Conservation (phyloP, 176 grass and related monocot species). For the Phoenix roebelenii region DNA sequence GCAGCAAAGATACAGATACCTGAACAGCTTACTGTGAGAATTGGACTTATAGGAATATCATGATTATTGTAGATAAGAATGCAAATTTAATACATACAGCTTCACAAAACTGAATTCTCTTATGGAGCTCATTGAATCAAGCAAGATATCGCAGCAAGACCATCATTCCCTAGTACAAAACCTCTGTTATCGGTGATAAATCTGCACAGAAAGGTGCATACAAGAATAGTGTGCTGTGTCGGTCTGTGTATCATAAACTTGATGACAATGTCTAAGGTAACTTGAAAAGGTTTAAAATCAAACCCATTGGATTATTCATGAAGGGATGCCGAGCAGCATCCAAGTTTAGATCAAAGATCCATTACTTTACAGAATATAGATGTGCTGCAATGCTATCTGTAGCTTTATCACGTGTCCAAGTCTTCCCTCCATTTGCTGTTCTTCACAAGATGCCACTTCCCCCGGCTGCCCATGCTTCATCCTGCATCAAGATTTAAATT, state of each 20-base stretch:
- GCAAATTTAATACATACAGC: too few species aligned
- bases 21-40: too few species aligned
- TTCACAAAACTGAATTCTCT: too few species aligned
- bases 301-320: too few species aligned
- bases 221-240: too few species aligned
- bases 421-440: constrained; percentile 75
- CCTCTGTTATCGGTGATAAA: constrained; percentile 67
- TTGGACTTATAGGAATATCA: too few species aligned
- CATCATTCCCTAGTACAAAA: constrained; percentile 80
- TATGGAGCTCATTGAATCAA: constrained; percentile 12
- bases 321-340: too few species aligned
- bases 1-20: too few species aligned
- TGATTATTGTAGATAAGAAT: too few species aligned
- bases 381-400: constrained; percentile 86
- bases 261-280: too few species aligned
- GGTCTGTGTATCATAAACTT: too few species aligned
- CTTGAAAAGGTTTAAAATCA: too few species aligned
- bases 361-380: constrained; percentile 94
- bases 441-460: constrained; percentile 74
- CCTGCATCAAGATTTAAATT: constrained; percentile 22
- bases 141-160: constrained; percentile 85
- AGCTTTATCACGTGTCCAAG: constrained; percentile 86
- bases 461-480: constrained; percentile 91
- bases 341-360: background rate
- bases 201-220: constrained; percentile 20